A percentile compares a stretch with the other conserved stretches of the same genome.
These are phyloP conservation scores for Microcera coccophila DNA, from an alignment of 2,329 filamentous ascomycete genomes.

Conservation along the genomic window DNA sequence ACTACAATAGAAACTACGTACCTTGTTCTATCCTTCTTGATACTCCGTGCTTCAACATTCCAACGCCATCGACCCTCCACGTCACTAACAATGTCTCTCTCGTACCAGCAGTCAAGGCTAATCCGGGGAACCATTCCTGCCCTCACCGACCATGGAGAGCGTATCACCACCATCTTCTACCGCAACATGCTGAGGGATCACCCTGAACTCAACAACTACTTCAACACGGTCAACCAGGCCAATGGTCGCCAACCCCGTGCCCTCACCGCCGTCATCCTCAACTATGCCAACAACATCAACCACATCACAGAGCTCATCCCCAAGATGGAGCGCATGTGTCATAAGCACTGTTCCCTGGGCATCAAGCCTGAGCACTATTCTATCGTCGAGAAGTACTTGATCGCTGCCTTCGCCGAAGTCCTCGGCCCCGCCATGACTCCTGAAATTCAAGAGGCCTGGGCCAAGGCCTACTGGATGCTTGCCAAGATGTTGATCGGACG, in stretches of 20 bases:
- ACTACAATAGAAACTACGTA: background rate
- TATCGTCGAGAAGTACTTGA: slow-evolving; percentile 65
- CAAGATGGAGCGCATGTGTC: slow-evolving; percentile 56
- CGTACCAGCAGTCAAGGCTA: slow-evolving; percentile 55
- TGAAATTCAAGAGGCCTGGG: slow-evolving; percentile 64
- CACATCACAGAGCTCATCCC: slow-evolving; percentile 53
- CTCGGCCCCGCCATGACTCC: slow-evolving; percentile 62
- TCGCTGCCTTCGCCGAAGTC: slow-evolving; percentile 63
- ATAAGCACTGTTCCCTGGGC: slow-evolving; percentile 70
- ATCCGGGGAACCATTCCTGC: slow-evolving; percentile 69
- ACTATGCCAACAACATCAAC: slow-evolving; percentile 69
- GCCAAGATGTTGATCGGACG: slow-evolving; percentile 67
- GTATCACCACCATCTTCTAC: slow-evolving; percentile 71
- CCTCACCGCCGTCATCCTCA: slow-evolving; percentile 51
- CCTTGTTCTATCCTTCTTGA: background rate
- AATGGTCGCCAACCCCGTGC: slow-evolving; percentile 35
- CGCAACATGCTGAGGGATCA: slow-evolving; percentile 61
- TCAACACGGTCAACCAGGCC: slow-evolving; percentile 51
- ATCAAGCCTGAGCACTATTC: slow-evolving; percentile 66
- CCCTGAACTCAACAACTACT: slow-evolving; percentile 64
- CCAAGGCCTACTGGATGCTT: slow-evolving; percentile 67
- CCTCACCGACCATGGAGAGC: slow-evolving; percentile 62
- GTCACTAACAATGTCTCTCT: slow-evolving; percentile 37
- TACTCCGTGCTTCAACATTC: background rate
- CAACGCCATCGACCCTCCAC: slow-evolving; percentile 1